Evolutionary conservation across 257 asterid genomes (phyloP).

Genomic region (Ehretia macrophylla): DNA sequence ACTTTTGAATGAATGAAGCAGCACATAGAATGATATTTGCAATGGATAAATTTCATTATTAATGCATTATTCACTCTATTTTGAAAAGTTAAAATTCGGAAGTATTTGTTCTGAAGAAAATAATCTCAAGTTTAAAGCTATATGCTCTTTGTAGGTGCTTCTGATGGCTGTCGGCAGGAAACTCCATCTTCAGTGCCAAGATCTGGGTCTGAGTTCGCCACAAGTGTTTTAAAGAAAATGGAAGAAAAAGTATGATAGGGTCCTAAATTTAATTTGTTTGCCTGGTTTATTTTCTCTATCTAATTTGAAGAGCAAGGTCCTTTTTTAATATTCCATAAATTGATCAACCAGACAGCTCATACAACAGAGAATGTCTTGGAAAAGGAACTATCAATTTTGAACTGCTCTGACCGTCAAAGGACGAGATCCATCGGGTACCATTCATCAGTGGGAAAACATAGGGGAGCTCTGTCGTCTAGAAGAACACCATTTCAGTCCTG

Average conservation of each 20-base stretch:
- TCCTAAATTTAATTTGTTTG: conserved; percentile 12
- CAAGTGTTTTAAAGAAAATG: conserved; percentile 31
- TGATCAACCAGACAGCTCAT: conserved; percentile 33
- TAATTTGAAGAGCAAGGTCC: conserved; percentile 12
- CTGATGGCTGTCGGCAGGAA: conserved; percentile 25
- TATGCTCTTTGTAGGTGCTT: conserved; percentile 32
- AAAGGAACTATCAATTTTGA: conserved; percentile 39
- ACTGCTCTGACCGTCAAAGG: conserved; percentile 20
- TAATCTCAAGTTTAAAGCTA: conserved; percentile 1
- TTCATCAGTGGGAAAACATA: conserved; percentile 22
- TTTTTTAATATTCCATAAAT: conserved; percentile 18
- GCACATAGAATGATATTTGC: no score
- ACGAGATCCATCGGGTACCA: conserved; percentile 21
- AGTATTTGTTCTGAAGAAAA: neutral
- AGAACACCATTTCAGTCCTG: conserved; percentile 45
- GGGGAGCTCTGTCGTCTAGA: conserved; percentile 35
- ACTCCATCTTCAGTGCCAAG: conserved; percentile 29
- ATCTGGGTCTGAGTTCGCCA: conserved; percentile 31
- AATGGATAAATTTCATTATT: no score
- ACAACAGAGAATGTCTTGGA: conserved; percentile 24
- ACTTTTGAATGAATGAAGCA: no score
- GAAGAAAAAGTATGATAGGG: conserved; percentile 29
- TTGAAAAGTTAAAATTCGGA: neutral
- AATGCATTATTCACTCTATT: neutral
- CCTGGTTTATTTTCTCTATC: conserved; percentile 18